phyloP scores from a whole-genome alignment of 148 eudicot species.

The Diospyros kaki region DNA sequence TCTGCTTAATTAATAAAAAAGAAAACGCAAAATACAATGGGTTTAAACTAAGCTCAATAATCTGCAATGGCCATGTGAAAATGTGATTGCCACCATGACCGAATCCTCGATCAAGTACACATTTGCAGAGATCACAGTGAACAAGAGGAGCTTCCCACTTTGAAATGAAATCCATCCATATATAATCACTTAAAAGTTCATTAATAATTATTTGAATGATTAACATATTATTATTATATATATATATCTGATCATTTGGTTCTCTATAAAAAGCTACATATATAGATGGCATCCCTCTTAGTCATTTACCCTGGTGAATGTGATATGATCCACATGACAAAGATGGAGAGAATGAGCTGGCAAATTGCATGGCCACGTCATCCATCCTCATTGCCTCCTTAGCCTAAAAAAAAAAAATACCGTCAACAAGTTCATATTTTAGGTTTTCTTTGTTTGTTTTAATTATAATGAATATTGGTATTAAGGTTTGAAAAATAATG shows the following conservation, averaged over 20 bases:
- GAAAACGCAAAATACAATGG: background rate
- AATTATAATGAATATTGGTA: background rate
- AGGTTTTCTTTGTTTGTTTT: background rate
- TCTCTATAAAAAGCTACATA: no score
- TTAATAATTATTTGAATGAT: no score
- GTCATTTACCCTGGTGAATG: no score
- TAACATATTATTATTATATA: no score
- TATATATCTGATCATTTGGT: no score
- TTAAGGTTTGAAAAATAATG: no score
- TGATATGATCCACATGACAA: background rate
- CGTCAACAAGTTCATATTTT: no score
- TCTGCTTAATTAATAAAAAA: background rate
- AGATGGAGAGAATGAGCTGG: background rate
- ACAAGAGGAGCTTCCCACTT: no score
- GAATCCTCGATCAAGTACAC: conserved; percentile 3
- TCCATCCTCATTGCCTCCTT: background rate
- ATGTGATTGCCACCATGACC: conserved; percentile 22
- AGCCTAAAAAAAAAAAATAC: background rate
- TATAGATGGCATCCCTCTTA: no score
- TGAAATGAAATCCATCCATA: no score
- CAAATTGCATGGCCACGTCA: background rate
- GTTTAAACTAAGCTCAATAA: background rate
- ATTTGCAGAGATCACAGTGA: background rate
- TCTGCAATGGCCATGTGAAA: conserved; percentile 21
- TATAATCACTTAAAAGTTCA: no score